phyloP scores from a whole-genome alignment of 1,284 basidiomycete species.

The Chalciporus piperatoides region DNA sequence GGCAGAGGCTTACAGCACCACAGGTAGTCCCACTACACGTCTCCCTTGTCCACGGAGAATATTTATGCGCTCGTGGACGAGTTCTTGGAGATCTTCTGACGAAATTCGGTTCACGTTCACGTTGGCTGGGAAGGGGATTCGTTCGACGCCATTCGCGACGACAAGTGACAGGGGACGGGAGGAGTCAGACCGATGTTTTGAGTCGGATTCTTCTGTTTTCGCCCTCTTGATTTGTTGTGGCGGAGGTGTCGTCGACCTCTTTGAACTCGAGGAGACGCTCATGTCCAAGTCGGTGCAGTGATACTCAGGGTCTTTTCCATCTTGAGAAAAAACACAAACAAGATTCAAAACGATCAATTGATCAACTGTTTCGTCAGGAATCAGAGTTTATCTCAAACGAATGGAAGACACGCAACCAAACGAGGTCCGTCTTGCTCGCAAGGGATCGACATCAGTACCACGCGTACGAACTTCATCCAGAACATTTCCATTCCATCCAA shows the following conservation, averaged over 20 bases:
- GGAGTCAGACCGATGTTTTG: neutral
- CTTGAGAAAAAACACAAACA: slow-evolving; percentile 19
- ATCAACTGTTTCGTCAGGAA: too few relatives aligned
- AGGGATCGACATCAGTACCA: slow-evolving; percentile 35
- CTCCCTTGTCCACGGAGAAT: slow-evolving; percentile 23
- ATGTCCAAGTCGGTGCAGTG: slow-evolving; percentile 5
- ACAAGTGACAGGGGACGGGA: slow-evolving; percentile 22
- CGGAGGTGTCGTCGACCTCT: slow-evolving; percentile 14
- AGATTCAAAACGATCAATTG: slow-evolving; percentile 17
- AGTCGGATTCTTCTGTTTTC: slow-evolving; percentile 20
- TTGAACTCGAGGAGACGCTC: slow-evolving; percentile 12
- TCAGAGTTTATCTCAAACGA: neutral
- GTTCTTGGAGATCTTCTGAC: slow-evolving; percentile 13
- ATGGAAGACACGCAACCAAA: slow-evolving; percentile 45
- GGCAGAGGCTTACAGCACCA: slow-evolving; percentile 25
- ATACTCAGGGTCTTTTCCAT: neutral
- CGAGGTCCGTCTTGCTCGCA: slow-evolving; percentile 36
- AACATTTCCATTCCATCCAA: neutral
- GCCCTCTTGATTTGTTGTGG: slow-evolving; percentile 18
- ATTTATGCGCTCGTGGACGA: slow-evolving; percentile 21
- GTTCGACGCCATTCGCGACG: slow-evolving; percentile 29
- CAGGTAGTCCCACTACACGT: slow-evolving; percentile 24
- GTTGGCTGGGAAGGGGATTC: slow-evolving; percentile 20
- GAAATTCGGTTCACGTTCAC: slow-evolving; percentile 11
- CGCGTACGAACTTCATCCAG: slow-evolving; percentile 20